phyloP scores from a whole-genome alignment of 768 basidiomycete species.

The Pleurotus citrinopileatus region DNA sequence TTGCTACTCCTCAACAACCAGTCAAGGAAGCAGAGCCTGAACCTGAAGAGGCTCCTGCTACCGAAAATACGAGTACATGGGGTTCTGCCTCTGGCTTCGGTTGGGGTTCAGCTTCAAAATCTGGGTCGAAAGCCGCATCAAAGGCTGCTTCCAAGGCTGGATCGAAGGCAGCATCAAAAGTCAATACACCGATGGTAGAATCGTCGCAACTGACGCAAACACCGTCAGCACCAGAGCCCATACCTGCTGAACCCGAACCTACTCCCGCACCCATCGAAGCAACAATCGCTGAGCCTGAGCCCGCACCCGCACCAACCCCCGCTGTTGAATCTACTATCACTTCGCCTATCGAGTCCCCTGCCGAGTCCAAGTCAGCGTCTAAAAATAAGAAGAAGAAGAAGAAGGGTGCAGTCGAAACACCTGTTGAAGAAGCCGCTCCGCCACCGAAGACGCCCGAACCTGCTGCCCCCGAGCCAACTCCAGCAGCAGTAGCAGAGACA shows the following conservation, averaged over 20 bases:
- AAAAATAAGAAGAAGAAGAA: constrained; percentile 7
- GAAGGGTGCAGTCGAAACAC: neutral
- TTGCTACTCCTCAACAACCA: neutral
- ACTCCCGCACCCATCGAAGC: neutral
- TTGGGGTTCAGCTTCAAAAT: constrained; percentile 1
- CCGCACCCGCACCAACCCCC: neutral
- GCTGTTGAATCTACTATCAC: neutral
- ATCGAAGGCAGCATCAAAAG: neutral
- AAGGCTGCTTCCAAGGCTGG: neutral
- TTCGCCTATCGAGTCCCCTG: neutral
- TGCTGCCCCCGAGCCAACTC: neutral
- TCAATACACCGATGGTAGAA: constrained; percentile 1
- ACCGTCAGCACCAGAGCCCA: neutral
- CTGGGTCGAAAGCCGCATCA: neutral
- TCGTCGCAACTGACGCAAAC: neutral
- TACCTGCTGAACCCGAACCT: neutral
- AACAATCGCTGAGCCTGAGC: neutral
- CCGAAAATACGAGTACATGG: neutral
- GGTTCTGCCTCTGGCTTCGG: too few relatives aligned
- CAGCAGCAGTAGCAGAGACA: neutral
- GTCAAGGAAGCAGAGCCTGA: neutral
- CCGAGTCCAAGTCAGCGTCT: neutral
- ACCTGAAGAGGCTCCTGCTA: neutral
- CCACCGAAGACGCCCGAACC: neutral
- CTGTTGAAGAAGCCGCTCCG: neutral